A percentile compares a stretch with the other conserved stretches of the same genome.
Conservation (phyloP, 2,329 filamentous ascomycete genomes). For the Ciborinia camelliae region DNA sequence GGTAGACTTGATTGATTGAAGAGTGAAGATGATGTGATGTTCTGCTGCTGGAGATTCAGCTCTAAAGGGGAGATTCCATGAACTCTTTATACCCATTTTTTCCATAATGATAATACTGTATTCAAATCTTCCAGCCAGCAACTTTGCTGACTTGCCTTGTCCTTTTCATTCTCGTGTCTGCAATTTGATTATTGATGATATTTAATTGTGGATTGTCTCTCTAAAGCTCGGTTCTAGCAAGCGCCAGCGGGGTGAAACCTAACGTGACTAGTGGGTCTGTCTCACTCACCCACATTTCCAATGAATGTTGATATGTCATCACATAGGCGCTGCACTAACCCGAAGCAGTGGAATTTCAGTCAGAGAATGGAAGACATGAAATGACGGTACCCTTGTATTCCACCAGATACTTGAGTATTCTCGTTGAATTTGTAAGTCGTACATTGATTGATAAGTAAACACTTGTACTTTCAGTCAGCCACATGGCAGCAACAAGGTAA, state of each 20-base stretch:
- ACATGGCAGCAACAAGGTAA: not conserved
- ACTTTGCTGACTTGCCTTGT: not conserved
- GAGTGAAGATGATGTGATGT: not conserved
- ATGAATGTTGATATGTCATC: not conserved
- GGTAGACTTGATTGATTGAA: not conserved
- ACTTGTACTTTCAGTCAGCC: not conserved
- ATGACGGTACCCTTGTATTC: not conserved
- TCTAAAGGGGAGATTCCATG: not conserved
- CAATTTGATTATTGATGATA: constrained; percentile 13
- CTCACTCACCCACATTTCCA: not conserved
- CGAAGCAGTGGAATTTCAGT: not conserved
- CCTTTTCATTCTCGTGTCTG: not conserved
- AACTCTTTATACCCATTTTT: not conserved
- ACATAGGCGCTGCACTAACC: not conserved
- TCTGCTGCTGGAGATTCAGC: not conserved
- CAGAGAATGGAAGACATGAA: not conserved
- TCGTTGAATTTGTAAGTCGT: not conserved
- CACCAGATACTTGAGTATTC: not conserved
- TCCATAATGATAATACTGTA: not conserved
- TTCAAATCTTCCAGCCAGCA: not conserved
- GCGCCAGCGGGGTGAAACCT: not conserved
- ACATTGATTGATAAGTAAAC: not conserved
- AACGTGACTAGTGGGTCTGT: not conserved
- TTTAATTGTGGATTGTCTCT: not conserved
- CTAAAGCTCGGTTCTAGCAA: not conserved